Evolutionary conservation across 2,329 filamentous ascomycete genomes (phyloP).

Genomic region (Hymenoscyphus salicellus): DNA sequence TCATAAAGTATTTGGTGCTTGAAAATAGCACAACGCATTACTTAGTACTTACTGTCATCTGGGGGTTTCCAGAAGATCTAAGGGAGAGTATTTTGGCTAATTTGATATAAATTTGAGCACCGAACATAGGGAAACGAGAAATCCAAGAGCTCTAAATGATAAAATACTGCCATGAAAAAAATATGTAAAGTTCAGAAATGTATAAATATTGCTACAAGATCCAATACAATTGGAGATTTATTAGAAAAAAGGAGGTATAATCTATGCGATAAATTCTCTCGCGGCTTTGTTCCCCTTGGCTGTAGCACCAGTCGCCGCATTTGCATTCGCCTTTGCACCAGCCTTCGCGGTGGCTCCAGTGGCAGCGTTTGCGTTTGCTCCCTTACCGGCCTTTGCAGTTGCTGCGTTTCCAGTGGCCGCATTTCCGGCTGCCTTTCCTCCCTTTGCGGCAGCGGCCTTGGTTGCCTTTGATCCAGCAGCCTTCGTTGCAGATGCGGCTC

Average conservation of each 20-base stretch:
- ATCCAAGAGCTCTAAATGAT: background rate
- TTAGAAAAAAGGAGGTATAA: background rate
- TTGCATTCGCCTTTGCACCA: background rate
- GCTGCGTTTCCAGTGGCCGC: background rate
- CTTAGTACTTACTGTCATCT: background rate
- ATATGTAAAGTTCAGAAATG: constrained; percentile 2
- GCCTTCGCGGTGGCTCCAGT: background rate
- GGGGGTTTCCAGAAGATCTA: no score
- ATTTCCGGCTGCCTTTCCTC: background rate
- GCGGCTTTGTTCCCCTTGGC: background rate
- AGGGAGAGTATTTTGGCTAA: background rate
- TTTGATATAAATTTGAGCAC: background rate
- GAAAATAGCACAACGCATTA: no score
- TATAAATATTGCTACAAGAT: constrained; percentile 1
- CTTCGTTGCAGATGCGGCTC: background rate
- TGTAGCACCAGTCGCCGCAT: background rate
- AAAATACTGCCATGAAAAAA: constrained; percentile 2
- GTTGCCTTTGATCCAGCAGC: background rate
- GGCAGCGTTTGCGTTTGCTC: background rate
- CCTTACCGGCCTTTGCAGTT: background rate
- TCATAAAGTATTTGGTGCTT: background rate
- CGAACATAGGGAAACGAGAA: background rate
- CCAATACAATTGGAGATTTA: background rate
- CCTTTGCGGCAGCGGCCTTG: background rate
- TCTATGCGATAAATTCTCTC: background rate